Conservation (phyloP, 148 eudicot genomes). For the Cornus kousa region DNA sequence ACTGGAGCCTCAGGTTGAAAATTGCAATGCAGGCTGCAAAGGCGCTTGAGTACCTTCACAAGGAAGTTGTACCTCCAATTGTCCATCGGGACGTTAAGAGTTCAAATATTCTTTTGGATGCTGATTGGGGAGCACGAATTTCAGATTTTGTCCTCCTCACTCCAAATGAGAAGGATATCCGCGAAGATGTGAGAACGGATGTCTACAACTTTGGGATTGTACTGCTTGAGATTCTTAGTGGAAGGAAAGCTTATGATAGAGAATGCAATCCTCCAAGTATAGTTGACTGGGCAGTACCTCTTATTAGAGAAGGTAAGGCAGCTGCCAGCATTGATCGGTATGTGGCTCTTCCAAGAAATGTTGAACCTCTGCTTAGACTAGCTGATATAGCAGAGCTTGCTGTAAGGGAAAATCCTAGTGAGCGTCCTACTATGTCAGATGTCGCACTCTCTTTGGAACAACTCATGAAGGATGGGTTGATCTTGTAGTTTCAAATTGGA, state of each 20-base stretch:
- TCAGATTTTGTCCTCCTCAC: slow-evolving; percentile 74
- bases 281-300: slow-evolving; percentile 89
- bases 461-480: slow-evolving; percentile 70
- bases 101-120: slow-evolving; percentile 77
- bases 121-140: slow-evolving; percentile 80
- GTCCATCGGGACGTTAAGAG: slow-evolving; percentile 80
- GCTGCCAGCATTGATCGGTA: slow-evolving; percentile 76
- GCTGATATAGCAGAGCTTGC: slow-evolving; percentile 81
- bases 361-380: slow-evolving; percentile 82
- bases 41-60: slow-evolving; percentile 88
- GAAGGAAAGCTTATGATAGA: slow-evolving; percentile 75
- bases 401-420: slow-evolving; percentile 58
- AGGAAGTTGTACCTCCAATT: slow-evolving; percentile 64
- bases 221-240: slow-evolving; percentile 81
- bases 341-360: slow-evolving; percentile 83
- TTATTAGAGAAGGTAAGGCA: slow-evolving; percentile 62
- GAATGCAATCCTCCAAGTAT: slow-evolving; percentile 74
- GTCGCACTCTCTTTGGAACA: slow-evolving; percentile 62
- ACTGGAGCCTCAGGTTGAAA: slow-evolving; percentile 64
- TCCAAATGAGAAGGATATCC: slow-evolving; percentile 51
- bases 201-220: slow-evolving; percentile 79
- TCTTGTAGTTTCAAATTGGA: slow-evolving; percentile 36
- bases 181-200: slow-evolving; percentile 52
- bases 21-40: slow-evolving; percentile 89
- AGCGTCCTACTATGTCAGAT: slow-evolving; percentile 65